phyloP scores from a whole-genome alignment of 192 early-diverging fungal genomes.

The Helicostylum pulchrum region DNA sequence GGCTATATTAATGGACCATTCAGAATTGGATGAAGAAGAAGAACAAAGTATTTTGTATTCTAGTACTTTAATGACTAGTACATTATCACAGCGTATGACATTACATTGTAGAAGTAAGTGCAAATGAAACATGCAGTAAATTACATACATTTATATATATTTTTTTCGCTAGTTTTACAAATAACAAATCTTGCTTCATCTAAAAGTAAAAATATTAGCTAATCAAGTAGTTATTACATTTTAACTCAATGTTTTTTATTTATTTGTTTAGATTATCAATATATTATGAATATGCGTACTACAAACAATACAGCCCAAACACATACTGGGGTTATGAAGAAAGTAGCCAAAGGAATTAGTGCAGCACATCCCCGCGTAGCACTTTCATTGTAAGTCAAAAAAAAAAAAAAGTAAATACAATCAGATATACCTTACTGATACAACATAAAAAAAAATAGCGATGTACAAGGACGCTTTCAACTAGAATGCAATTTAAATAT shows the following conservation, averaged over 20 bases:
- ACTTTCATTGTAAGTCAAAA: conserved; percentile 12
- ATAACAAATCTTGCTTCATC: conserved; percentile 10
- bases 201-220: neutral
- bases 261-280: conserved; percentile 12
- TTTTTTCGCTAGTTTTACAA: conserved; percentile 2
- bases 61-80: neutral
- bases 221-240: neutral
- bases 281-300: neutral
- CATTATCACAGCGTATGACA: conserved; percentile 5
- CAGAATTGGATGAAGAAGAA: conserved; percentile 1
- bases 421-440: neutral
- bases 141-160: neutral
- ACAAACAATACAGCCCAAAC: neutral
- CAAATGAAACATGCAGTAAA: neutral
- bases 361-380: conserved; percentile 5
- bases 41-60: neutral
- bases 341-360: conserved; percentile 12
- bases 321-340: neutral
- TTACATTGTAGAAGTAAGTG: conserved; percentile 6
- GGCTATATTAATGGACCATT: conserved; percentile 9
- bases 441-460: neutral
- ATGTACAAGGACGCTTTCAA: conserved; percentile 11
- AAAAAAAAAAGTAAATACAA: neutral
- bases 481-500: neutral
- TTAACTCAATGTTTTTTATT: neutral